Base-by-base conservation (phyloP, 345 rosid genomes). In the Adansonia digitata region DNA sequence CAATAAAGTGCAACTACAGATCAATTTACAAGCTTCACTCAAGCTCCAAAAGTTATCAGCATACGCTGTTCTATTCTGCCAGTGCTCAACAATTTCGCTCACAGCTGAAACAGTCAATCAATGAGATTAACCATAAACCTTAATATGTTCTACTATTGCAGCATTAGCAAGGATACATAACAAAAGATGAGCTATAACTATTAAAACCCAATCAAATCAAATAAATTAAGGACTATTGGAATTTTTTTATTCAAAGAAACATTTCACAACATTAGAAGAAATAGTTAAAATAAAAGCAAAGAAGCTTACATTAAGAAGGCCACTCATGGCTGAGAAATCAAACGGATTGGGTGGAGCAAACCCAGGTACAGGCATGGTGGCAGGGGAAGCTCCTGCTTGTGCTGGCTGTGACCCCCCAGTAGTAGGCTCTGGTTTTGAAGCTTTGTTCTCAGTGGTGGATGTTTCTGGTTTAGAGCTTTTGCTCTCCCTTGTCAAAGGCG, bases 321-420 rank as follows among this genome's bases (percentile, higher is more conserved):
- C 82, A 65, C 86, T 67, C 94, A 95, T 89, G 20, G 84, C 92
- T 0, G 99, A 95, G 85, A 95, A 95, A 85, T 95, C 99, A 73
- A 93, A 95, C 35, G 96, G 91, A 81, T 90, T 91, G 60, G 90
- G 76, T 27, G 71, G 39, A 3, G 29, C 37, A 66, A 86, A 26
- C 22, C 37, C 89, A 66, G 85, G 73, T 45, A 69, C 86, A 31
- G 85, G 74, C 43, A 72, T 82, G 22, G 85, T 63, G 46, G 84
- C 53, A 81, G 92, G 27, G 22, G 85, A 43, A 73, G 81, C 52
- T 67, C 76, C 55, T 55, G 81, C 69, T 63, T 71, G 87, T 24
- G 77, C 86, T 27, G 84, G 74, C 49, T 73, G 87, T 71, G 88
- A 79, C 39, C 86, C 86, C 64, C 81, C 88, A 49, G 93, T 74